Evolutionary conservation across 805 yeast species (phyloP), one percentile per base, ranked within the genome.

Genomic region (Kregervanrija fluxuum): DNA sequence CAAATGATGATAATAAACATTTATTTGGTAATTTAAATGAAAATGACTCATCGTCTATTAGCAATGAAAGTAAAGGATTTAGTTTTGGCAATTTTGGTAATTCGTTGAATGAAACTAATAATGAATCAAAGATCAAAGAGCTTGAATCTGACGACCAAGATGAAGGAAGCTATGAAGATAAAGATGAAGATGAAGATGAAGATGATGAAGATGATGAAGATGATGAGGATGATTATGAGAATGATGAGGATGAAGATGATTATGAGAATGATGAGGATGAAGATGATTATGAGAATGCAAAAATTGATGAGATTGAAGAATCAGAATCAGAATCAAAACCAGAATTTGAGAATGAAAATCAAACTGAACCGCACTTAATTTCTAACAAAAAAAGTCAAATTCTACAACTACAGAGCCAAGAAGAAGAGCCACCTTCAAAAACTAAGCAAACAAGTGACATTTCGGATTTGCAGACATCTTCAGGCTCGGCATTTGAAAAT

Each of bases 111-210:
- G 35, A 33, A 5, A 9, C 9, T 33, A 16, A 13, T 8, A 11
- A 12, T 14, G 15, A 15, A 35, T 14, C 22, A 16, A 45, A 33
- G 36, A 30, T n/a, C 9, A 44, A 40, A 38, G 43, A 38, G 33
- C 49, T 30, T 28, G 48, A 43, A 15, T 39, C 42, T 33, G 54
- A 51, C 11, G 49, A 47, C 11, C 52, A 46, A 31, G 57, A 49
- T 3, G n/a, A 31, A 28, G 46, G 41, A 3, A 45, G 35, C 8
- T 42, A 32, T 33, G 39, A 33, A 5, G 46, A 45, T n/a, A 37
- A 43, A 12, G 43, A 39, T n/a, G 46, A 43, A 2, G 47, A 16
- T 8, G 43, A 42, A 12, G 42, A 38, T 2, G 13, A 36, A n/a
- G 34, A 30, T 4, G 35, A 13, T n/a, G 35, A 17, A 2, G 33